phyloP scores from a whole-genome alignment of 345 rosid genomes.

The Mallotus nudiflorus region DNA sequence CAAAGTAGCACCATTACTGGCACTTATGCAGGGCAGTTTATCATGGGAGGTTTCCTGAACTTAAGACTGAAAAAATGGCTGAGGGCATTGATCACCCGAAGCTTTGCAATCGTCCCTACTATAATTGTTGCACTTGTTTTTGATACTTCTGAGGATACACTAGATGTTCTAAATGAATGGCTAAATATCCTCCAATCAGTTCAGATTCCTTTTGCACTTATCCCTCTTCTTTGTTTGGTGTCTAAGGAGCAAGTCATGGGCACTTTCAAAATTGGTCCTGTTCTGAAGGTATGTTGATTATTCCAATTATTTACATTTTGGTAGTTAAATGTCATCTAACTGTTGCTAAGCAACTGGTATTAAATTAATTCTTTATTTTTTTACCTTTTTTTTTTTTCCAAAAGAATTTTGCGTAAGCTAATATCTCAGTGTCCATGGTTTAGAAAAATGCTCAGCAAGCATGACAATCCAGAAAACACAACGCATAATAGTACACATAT shows the following conservation, averaged over 20 bases:
- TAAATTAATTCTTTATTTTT: not conserved
- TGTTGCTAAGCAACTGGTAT: not conserved
- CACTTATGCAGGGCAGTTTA: slow-evolving; percentile 92
- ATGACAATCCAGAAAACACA: not conserved
- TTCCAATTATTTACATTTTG: slow-evolving; percentile 5
- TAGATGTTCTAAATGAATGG: slow-evolving; percentile 86
- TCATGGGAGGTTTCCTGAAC: slow-evolving; percentile 95
- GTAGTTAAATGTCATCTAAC: not conserved
- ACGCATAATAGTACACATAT: not conserved
- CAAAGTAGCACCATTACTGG: slow-evolving; percentile 96
- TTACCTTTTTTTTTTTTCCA: no score
- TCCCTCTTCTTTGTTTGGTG: slow-evolving; percentile 79
- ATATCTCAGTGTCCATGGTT: not conserved
- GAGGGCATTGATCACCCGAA: slow-evolving; percentile 87
- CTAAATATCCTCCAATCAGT: slow-evolving; percentile 83
- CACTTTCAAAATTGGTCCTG: slow-evolving; percentile 68
- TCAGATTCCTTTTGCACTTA: slow-evolving; percentile 90
- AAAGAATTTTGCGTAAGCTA: no score
- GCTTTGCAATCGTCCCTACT: slow-evolving; percentile 83
- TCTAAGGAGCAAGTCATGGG: slow-evolving; percentile 90
- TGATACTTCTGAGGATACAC: slow-evolving; percentile 62
- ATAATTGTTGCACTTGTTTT: slow-evolving; percentile 77
- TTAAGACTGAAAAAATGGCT: slow-evolving; percentile 89
- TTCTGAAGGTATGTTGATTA: slow-evolving; percentile 55
- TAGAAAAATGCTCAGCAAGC: not conserved